Base-by-base conservation (phyloP, 1,139 yeast species). In the Suhomyces kunorum region DNA sequence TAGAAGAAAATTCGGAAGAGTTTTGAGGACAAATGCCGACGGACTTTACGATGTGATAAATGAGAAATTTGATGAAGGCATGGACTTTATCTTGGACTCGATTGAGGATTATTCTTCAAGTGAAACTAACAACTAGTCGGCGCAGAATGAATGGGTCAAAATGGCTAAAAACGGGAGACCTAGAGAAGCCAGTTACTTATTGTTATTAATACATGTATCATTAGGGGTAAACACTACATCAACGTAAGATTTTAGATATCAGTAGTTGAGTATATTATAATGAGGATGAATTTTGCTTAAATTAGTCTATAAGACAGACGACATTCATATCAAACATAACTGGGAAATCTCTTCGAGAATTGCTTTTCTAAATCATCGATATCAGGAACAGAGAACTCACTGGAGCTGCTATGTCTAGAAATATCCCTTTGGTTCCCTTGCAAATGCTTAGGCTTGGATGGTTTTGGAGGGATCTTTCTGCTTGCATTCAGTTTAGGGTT, bases 1-100 rank as follows among this genome's bases (percentile, higher is more conserved):
- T 28, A 78, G 97, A 56, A 80, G 88, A 56, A 89, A 88, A 62
- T 88, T 83, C 58, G 98, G 98, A 17, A 75, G 96, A 43, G 96
- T 92, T 3, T 64, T 89, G 40, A 80, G 83, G 53, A 77, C 92
- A 11, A 79, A 80, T 31, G 68, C 74, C 14, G 92, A 84, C 52
- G 92, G 94, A 1, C 61, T 89, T 46, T 85, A 81, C 63, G 87
- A 86, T 45, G 80, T 87, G 16, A 76, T 87, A 26, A 82, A 82
- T 46, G 97, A 88, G 58, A 72, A 89, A 55, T 86, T 87, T 51
- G 89, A 86, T 39, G 97, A 89, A 58, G 88, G 90, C 1, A 74
- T 85, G 14, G 96, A 87, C 54, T 88, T 87, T 56, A 76, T 88
- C 25, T 68, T 86, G 48, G 96, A 88, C 55, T 78, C 90, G 3